Base-by-base conservation (phyloP, 805 yeast genomes). In the Kockiozyma suomiensis region DNA sequence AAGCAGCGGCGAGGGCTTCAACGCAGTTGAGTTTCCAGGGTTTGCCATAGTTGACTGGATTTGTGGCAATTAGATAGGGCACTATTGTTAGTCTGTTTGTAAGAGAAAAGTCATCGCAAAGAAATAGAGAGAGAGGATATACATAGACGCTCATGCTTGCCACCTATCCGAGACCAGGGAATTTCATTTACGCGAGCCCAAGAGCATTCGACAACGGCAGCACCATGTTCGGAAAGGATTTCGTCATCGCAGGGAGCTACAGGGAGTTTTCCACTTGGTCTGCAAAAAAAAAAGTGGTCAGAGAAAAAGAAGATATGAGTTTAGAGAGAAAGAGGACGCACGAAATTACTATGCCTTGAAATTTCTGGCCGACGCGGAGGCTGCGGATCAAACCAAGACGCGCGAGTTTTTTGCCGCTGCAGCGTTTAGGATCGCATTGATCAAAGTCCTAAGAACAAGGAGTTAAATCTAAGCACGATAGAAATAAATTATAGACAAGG, bases 161-260 rank as follows among this genome's bases (percentile, higher is more conserved):
- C 98, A 3, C 98, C 98, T 59, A 94, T 91, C 70, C 88, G 90
- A 61, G 81, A 77, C 74, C 94, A 94, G 3, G 99, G 99, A n/a
- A 94, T 85, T 73, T 94, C 99, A 57, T 91, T 96, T n/a, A 94
- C 73, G 56, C 98, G 78, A 0, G 99, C 99, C 99, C 99, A 94
- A 1, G 97, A 90, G 74, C 98, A 93, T 72, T 94, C 99, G 1
- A 94, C 98, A 7, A 94, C 99, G 0, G 99, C 97, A n/a, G 91
- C 94, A 38, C 99, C 99, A 42, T 78, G 71, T 30, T 79, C 79
- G 68, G 88, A 96, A 0, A 91, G 96, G 12, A 90, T 79, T 49
- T 83, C 88, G 42, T 74, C 70, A 72, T 94, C 99, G 66, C 87
- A 80, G 0, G 98, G 98, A 72, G 96, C 90, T 0, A 94, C 97